Evolutionary conservation across 2,329 filamentous ascomycete species (phyloP), one percentile per base, ranked within the genome.

Genomic region (Beauveria sp.): DNA sequence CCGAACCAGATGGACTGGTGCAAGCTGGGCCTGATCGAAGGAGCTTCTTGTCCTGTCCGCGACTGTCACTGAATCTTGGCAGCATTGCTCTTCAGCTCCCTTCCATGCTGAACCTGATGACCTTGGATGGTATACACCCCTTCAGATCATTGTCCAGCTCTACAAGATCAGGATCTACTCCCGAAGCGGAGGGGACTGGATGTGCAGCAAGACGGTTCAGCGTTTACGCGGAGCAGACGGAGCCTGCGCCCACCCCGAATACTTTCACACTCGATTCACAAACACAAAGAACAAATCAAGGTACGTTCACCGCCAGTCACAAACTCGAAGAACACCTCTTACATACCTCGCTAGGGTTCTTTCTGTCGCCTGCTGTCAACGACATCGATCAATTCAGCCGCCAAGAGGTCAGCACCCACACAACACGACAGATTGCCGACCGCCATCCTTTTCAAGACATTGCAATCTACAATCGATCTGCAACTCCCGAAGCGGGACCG

Each of bases 51-150:
- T 40, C 59, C 22, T 72, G 68, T 54, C 68, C 70, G 18, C 69
- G 72, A 1, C 63, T 74, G 24, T 74, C 72, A 4, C 66, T 74
- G 26, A 68, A 74, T 56, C 66, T 74, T 3, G 70, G 67, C 7
- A 62, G 62, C 7, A 61, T 70, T 42, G 63, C 65, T 2, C 58
- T 65, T 14, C 61, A 72, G 20, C 62, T 71, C 16, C 67, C 70
- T 4, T 63, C 66, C 9, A 64, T 73, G 51, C 64, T 70, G 60
- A 66, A 67, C 26, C 49, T 67, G 7, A 53, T 60, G 50, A n/a
- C 40, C 3, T 20, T 60, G n/a, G 58, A 60, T 26, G 28, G 40
- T 2, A 54, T 60, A n/a, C 58, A 54, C 28, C n/a, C 50, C 6
- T 47, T 60, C 2, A 18, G n/a, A 16, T 53, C 58, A 1, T 9